These are phyloP conservation scores for Catenaria anguillulae DNA, from an alignment of 371 early-diverging fungal genomes.

Conservation along the genomic window DNA sequence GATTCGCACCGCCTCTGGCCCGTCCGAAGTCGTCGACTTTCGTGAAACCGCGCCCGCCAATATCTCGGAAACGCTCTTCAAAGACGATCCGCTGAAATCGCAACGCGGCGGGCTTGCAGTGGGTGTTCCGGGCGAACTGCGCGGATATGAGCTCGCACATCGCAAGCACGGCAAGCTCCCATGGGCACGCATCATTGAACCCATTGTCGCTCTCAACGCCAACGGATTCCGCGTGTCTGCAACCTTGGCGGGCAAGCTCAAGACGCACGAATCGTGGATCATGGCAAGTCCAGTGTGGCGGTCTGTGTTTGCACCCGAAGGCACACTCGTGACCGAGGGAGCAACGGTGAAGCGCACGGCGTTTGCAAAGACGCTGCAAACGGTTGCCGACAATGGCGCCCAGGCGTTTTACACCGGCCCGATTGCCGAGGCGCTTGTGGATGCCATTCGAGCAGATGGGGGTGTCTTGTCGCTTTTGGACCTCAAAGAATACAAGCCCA, in stretches of 20 bases:
- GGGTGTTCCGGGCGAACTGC: slow-evolving; percentile 86
- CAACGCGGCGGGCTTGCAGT: slow-evolving; percentile 66
- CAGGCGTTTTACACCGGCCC: slow-evolving; percentile 73
- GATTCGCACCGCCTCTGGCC: slow-evolving; percentile 46
- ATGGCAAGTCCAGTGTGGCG: slow-evolving; percentile 24
- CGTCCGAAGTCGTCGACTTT: slow-evolving; percentile 45
- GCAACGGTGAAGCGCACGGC: slow-evolving; percentile 53
- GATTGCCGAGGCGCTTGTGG: slow-evolving; percentile 62
- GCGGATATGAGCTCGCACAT: slow-evolving; percentile 75
- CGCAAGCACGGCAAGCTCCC: slow-evolving; percentile 59
- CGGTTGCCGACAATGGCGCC: slow-evolving; percentile 64
- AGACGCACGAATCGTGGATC: slow-evolving; percentile 17
- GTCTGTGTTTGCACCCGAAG: slow-evolving; percentile 53
- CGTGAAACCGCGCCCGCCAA: slow-evolving; percentile 81
- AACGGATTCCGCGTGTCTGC: slow-evolving; percentile 57
- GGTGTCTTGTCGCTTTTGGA: slow-evolving; percentile 77
- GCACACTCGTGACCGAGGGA: slow-evolving; percentile 42
- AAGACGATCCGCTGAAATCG: slow-evolving; percentile 41
- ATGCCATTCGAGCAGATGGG: slow-evolving; percentile 44
- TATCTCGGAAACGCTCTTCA: slow-evolving; percentile 58
- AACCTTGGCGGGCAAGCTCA: not conserved
- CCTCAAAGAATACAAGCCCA: slow-evolving; percentile 48
- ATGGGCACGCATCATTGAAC: slow-evolving; percentile 74
- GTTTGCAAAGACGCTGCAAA: slow-evolving; percentile 66
- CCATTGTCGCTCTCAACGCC: slow-evolving; percentile 59